Percentiles rank a stretch among this genome's conserved stretches.
phyloP scores from a whole-genome alignment of 2,329 filamentous ascomycete species.

The Alternaria incomplexa region DNA sequence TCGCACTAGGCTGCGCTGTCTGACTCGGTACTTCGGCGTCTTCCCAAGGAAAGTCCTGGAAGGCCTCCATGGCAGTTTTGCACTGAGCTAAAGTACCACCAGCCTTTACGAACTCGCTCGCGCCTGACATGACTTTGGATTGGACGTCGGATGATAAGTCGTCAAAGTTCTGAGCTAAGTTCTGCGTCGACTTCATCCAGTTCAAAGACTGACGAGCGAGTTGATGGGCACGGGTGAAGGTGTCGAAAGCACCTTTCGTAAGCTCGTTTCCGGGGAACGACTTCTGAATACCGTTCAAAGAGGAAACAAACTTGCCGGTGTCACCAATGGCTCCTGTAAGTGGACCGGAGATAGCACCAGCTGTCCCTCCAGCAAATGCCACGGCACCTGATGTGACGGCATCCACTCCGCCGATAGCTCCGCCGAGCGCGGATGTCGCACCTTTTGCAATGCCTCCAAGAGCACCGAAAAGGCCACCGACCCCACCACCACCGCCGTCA shows the following conservation, averaged over 20 bases:
- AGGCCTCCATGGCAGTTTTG: constrained; percentile 8
- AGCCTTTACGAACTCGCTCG: not conserved
- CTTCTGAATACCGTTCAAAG: constrained; percentile 24
- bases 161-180: constrained; percentile 11
- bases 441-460: constrained; percentile 4
- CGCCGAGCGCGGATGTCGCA: constrained; percentile 2
- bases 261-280: constrained; percentile 8
- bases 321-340: constrained; percentile 8
- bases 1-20: not conserved
- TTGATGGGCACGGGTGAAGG: constrained; percentile 7
- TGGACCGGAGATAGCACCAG: constrained; percentile 1
- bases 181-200: constrained; percentile 16
- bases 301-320: constrained; percentile 8
- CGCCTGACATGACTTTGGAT: not conserved
- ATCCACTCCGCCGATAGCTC: not conserved
- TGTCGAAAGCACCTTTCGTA: not conserved
- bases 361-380: constrained; percentile 6
- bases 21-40: constrained; percentile 2
- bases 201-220: constrained; percentile 14
- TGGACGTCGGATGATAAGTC: constrained; percentile 7
- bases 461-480: constrained; percentile 2
- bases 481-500: not conserved
- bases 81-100: constrained; percentile 11
- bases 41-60: constrained; percentile 22
- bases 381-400: constrained; percentile 3